phyloP scores from a whole-genome alignment of 257 asterid species.

The Solanum microdontum region DNA sequence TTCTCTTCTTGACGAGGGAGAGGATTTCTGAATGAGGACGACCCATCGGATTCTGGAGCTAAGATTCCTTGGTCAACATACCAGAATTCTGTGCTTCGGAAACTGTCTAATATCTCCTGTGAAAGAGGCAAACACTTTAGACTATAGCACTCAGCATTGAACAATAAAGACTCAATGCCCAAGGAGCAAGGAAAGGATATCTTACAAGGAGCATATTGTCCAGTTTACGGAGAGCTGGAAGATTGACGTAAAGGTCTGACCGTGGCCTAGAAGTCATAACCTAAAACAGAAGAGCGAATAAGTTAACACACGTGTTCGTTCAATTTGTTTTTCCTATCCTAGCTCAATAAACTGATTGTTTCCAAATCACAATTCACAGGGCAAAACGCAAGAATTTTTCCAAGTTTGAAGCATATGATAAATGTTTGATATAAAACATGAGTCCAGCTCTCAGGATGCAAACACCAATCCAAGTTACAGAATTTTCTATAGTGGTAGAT shows the following conservation, averaged over 20 bases:
- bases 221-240: conserved; percentile 74
- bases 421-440: neutral
- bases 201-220: conserved; percentile 84
- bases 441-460: neutral
- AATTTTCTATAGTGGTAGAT: neutral
- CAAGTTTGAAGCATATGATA: neutral
- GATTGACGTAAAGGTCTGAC: conserved; percentile 54
- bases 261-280: conserved; percentile 73
- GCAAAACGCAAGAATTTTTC: neutral
- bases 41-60: conserved; percentile 35
- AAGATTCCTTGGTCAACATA: conserved; percentile 67
- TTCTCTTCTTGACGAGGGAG: conserved; percentile 58
- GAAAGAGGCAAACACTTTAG: neutral
- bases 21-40: conserved; percentile 42
- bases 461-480: neutral
- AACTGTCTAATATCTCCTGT: conserved; percentile 67
- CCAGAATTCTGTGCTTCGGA: conserved; percentile 54
- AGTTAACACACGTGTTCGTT: neutral
- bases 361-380: neutral
- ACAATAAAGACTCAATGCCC: neutral
- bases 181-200: neutral
- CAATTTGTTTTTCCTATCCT: neutral
- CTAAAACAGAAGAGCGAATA: conserved; percentile 19
- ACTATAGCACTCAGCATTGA: neutral
- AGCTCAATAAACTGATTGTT: neutral